phyloP scores from a whole-genome alignment of 1,139 yeast species.

The Pichia sp. region DNA sequence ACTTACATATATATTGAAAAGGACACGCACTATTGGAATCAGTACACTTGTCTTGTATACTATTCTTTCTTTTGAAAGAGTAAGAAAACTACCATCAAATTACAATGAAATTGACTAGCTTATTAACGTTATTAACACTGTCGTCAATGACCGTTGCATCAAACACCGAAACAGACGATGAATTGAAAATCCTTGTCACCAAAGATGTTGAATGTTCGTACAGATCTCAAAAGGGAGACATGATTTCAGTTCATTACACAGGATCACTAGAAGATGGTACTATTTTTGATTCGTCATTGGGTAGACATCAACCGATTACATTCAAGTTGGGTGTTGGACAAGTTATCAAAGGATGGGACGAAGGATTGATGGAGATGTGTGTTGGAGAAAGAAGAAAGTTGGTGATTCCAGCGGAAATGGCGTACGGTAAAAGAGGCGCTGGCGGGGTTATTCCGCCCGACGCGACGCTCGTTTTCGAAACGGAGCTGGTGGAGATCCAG shows the following conservation, averaged over 20 bases:
- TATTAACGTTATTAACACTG: not conserved
- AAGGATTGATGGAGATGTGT: constrained; percentile 69
- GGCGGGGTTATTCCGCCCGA: constrained; percentile 69
- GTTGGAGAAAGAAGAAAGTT: constrained; percentile 78
- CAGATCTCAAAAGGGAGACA: constrained; percentile 57
- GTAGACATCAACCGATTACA: constrained; percentile 58
- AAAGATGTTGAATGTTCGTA: constrained; percentile 41
- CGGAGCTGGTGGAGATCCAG: constrained; percentile 47
- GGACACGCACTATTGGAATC: too few species aligned
- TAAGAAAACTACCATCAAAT: too few species aligned
- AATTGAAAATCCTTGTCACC: constrained; percentile 7
- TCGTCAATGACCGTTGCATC: not conserved
- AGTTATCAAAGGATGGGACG: constrained; percentile 86
- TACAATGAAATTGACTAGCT: not conserved
- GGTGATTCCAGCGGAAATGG: constrained; percentile 70
- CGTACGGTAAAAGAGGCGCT: constrained; percentile 70
- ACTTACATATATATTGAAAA: too few species aligned
- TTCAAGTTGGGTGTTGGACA: constrained; percentile 69
- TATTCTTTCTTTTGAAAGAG: too few species aligned
- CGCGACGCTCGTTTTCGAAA: constrained; percentile 56
- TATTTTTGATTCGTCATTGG: constrained; percentile 67
- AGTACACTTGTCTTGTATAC: too few species aligned
- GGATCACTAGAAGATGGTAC: constrained; percentile 65
- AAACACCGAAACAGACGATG: not conserved
- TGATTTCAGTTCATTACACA: constrained; percentile 64